phyloP scores from a whole-genome alignment of 2,329 filamentous ascomycete genomes.

The Trichoderma sp. region DNA sequence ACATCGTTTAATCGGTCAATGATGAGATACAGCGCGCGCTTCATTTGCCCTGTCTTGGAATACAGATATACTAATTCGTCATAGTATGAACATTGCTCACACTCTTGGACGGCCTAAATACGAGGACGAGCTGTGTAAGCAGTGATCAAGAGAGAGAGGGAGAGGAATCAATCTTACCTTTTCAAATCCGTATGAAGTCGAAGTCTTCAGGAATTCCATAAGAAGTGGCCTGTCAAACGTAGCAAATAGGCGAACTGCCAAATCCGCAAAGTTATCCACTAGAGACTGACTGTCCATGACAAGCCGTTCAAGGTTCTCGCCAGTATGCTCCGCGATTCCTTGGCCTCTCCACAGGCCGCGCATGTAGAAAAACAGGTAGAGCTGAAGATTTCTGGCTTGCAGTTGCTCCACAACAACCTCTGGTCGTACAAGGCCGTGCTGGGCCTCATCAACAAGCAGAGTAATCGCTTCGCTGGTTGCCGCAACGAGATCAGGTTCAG shows the following conservation, averaged over 20 bases:
- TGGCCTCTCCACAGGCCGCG: slow-evolving; percentile 81
- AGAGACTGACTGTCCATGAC: slow-evolving; percentile 64
- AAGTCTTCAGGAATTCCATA: slow-evolving; percentile 83
- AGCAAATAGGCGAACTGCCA: slow-evolving; percentile 84
- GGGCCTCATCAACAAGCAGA: slow-evolving; percentile 86
- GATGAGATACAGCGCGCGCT: slow-evolving; percentile 87
- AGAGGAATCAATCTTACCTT: slow-evolving; percentile 46
- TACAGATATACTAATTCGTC: slow-evolving; percentile 94
- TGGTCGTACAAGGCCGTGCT: slow-evolving; percentile 81
- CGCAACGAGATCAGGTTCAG: slow-evolving; percentile 71
- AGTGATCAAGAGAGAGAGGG: slow-evolving; percentile 25
- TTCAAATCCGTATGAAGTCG: slow-evolving; percentile 86
- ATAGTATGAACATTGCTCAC: slow-evolving; percentile 77
- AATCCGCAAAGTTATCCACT: slow-evolving; percentile 83
- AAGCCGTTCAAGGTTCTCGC: slow-evolving; percentile 58
- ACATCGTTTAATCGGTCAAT: slow-evolving; percentile 92
- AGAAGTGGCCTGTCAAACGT: slow-evolving; percentile 77
- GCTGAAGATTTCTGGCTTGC: slow-evolving; percentile 62
- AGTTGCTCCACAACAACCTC: slow-evolving; percentile 78
- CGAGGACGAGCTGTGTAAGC: not conserved
- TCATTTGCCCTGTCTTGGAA: slow-evolving; percentile 92
- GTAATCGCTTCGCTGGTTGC: slow-evolving; percentile 81
- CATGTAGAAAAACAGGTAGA: slow-evolving; percentile 92
- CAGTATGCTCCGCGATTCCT: slow-evolving; percentile 56
- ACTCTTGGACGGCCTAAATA: slow-evolving; percentile 67